Evolutionary conservation across 306 rosid species (phyloP), one percentile per base, ranked within the genome.

Genomic region (Prunus mongolica): DNA sequence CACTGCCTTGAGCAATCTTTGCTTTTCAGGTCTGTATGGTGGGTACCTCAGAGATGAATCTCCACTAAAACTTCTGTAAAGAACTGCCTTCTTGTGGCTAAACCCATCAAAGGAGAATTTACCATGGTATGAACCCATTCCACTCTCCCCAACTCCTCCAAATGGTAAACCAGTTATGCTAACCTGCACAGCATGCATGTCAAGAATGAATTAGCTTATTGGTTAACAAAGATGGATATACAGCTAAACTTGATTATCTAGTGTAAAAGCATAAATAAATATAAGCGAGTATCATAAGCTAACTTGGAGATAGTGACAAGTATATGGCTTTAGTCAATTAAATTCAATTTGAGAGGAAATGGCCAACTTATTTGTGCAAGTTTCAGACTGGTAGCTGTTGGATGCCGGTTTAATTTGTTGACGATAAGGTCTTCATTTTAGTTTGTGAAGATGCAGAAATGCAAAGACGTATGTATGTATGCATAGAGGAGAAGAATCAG

Each of bases 131-230:
- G 76, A 76, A 2, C 97, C 97, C 93, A 90, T 92, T 69, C 97
- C 97, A 81, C 97, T 92, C 84, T 92, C 97, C 77, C 83, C 97
- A 3, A 92, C 93, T 72, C 97, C 97, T 82, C 97, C 97, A 65
- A 92, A 92, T 20, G 97, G 97, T 72, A 92, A 83, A 7, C 96
- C 92, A 1, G 55, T 61, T 20, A 80, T 73, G n/a, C 86, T 88
- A 67, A 90, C 88, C 97, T 92, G 87, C 84, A 81, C 22, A 20
- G 10, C 47, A 57, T 10, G 25, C 19, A 27, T 20, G 18, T 22
- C 2, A 46, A 32, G 12, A 77, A 20, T 32, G 57, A 38, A 38
- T 38, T 38, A 38, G 44, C 8, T 38, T 38, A 1, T 38, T 38
- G 44, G 44, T 38, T 38, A 38, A 38, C 44, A 38, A 0, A 38